Conservation (phyloP, 164 flowering plant species). For the Macadamia integrifolia region DNA sequence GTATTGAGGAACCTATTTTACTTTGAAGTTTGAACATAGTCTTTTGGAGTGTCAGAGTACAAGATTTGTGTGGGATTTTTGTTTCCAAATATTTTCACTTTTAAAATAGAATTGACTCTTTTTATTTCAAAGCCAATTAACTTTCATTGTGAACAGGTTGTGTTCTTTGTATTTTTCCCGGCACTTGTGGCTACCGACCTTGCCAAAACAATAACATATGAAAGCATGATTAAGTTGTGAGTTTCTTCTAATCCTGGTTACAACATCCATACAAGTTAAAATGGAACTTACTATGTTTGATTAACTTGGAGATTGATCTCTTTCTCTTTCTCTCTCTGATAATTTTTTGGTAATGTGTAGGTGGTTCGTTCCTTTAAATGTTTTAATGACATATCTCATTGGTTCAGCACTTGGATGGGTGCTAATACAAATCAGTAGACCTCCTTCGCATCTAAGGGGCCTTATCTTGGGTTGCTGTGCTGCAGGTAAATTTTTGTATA, state of each 20-base stretch:
- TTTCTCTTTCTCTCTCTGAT: no score
- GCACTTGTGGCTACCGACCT: slow-evolving; percentile 53
- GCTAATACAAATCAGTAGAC: slow-evolving; percentile 38
- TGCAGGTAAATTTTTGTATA: slow-evolving; percentile 42
- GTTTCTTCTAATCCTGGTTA: slow-evolving; percentile 14
- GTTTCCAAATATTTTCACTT: background rate
- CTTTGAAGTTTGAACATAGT: no score
- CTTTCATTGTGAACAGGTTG: slow-evolving; percentile 40
- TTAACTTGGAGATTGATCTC: no score
- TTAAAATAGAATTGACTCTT: background rate
- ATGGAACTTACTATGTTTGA: background rate
- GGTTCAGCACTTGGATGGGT: slow-evolving; percentile 77
- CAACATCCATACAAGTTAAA: background rate
- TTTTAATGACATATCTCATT: slow-evolving; percentile 53
- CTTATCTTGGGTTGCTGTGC: slow-evolving; percentile 73
- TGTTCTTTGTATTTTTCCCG: slow-evolving; percentile 66
- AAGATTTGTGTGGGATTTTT: background rate
- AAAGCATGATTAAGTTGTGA: slow-evolving; percentile 53
- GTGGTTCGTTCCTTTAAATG: slow-evolving; percentile 95
- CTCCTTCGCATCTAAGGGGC: slow-evolving; percentile 66
- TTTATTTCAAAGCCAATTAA: background rate
- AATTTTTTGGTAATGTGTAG: slow-evolving; percentile 23
- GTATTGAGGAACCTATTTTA: no score
- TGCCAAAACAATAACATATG: slow-evolving; percentile 49
- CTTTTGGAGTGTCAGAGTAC: background rate